Evolutionary conservation across 257 asterid species (phyloP).

Genomic region (Solanum ossicruentum): DNA sequence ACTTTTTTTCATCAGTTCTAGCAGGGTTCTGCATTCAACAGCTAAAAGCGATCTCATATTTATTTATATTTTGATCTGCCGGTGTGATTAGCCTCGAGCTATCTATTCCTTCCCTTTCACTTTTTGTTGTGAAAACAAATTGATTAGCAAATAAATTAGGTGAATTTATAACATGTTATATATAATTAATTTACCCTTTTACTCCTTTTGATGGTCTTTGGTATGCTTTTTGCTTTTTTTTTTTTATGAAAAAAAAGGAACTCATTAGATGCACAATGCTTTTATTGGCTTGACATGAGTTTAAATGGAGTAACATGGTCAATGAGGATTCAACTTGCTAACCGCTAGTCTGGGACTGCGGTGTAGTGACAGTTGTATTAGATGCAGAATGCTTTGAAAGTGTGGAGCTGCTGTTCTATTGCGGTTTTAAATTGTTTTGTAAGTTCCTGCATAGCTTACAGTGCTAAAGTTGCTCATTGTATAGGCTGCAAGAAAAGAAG

Average conservation of each 20-base stretch:
- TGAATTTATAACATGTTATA: background rate
- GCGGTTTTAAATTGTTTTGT: background rate
- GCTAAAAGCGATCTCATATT: background rate
- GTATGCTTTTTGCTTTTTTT: background rate
- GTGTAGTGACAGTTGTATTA: background rate
- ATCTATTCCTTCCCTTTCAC: background rate
- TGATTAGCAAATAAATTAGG: background rate
- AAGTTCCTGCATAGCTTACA: background rate
- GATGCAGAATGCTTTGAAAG: background rate
- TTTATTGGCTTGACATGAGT: background rate
- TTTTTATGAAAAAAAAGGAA: background rate
- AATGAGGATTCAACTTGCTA: background rate
- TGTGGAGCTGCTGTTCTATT: background rate
- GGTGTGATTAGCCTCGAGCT: background rate
- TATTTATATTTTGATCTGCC: background rate
- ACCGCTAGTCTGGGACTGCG: background rate
- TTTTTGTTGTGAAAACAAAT: background rate
- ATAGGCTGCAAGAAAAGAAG: slow-evolving; percentile 87
- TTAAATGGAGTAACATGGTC: background rate
- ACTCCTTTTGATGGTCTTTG: background rate
- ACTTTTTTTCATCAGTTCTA: background rate
- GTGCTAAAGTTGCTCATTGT: background rate
- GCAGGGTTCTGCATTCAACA: background rate
- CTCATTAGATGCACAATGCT: background rate
- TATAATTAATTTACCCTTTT: background rate